phyloP scores from a whole-genome alignment of 139 green algal genomes.

The Eudorina sp. region DNA sequence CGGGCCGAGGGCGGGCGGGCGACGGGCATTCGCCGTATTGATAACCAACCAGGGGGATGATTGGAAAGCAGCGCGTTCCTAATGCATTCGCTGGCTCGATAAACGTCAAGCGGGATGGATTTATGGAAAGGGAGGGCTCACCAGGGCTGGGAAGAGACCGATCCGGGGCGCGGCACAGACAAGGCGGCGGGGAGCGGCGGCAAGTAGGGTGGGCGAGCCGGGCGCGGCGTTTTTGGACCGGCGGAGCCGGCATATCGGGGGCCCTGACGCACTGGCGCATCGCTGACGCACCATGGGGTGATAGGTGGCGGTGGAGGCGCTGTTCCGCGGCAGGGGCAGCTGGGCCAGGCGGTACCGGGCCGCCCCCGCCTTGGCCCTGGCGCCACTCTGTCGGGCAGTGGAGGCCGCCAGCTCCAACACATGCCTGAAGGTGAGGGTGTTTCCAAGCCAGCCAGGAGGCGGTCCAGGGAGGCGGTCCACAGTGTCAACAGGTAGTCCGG shows the following conservation, averaged over 20 bases:
- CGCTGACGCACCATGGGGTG: constrained; percentile 28
- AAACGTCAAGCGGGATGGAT: too few relatives aligned
- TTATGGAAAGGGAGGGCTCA: too few relatives aligned
- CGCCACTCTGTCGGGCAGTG: too few relatives aligned
- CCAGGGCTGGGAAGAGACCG: neutral
- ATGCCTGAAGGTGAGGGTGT: neutral
- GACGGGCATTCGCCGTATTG: too few relatives aligned
- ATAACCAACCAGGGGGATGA: too few relatives aligned
- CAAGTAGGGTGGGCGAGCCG: neutral
- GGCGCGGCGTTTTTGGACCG: neutral
- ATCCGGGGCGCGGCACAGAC: neutral
- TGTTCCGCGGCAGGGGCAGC: constrained; percentile 8
- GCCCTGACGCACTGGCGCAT: neutral
- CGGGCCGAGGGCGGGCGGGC: too few relatives aligned
- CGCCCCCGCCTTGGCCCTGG: neutral
- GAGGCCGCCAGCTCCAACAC: constrained; percentile 15
- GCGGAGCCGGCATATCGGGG: neutral
- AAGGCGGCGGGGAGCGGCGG: too few relatives aligned
- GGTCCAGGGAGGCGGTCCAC: neutral
- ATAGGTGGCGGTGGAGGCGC: constrained; percentile 21
- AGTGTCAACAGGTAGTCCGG: neutral
- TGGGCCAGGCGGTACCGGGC: neutral
- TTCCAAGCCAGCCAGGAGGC: neutral
- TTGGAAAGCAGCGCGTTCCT: too few relatives aligned
- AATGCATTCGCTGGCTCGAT: too few relatives aligned